Percentiles rank a stretch among this genome's conserved stretches.
Conservation (phyloP, 768 basidiomycete genomes). For the Crepidotus variabilis region DNA sequence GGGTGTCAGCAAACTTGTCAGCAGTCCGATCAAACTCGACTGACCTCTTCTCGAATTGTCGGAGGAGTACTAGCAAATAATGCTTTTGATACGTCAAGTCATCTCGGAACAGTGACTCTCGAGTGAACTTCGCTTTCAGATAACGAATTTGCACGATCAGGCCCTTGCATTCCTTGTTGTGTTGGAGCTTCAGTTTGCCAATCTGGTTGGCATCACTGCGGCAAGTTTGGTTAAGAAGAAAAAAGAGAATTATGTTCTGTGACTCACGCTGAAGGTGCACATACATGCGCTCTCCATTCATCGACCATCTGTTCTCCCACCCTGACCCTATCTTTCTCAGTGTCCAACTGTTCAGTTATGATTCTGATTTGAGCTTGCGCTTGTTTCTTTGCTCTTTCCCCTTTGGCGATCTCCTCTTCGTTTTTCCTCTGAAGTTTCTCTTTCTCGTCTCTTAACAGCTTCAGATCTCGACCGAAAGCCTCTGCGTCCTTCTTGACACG, state of each 20-base stretch:
- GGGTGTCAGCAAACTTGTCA: not conserved
- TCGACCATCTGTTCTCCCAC: conserved; percentile 44
- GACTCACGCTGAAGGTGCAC: conserved; percentile 45
- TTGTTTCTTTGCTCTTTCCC: conserved; percentile 68
- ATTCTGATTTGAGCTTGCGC: conserved; percentile 60
- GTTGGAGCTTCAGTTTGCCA: conserved; percentile 53
- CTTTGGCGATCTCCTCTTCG: conserved; percentile 49
- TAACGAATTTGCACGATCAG: conserved; percentile 88
- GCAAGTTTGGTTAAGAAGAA: conserved; percentile 1
- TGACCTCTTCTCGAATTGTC: conserved; percentile 69
- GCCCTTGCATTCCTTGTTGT: conserved; percentile 87
- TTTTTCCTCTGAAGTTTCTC: conserved; percentile 54
- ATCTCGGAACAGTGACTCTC: conserved; percentile 77
- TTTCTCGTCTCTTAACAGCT: conserved; percentile 61
- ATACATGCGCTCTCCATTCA: conserved; percentile 52
- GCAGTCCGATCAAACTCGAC: conserved; percentile 11
- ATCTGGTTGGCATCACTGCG: conserved; percentile 45
- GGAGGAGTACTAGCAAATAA: conserved; percentile 75
- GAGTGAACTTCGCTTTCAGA: conserved; percentile 85
- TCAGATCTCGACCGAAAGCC: conserved; percentile 74
- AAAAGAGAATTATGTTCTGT: not conserved
- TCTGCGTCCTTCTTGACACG: conserved; percentile 77
- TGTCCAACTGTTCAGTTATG: conserved; percentile 62
- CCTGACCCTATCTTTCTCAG: conserved; percentile 34
- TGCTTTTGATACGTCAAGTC: conserved; percentile 84